Evolutionary conservation across 192 early-diverging fungal genomes (phyloP).

Genomic region (Geranomyces variabilis): DNA sequence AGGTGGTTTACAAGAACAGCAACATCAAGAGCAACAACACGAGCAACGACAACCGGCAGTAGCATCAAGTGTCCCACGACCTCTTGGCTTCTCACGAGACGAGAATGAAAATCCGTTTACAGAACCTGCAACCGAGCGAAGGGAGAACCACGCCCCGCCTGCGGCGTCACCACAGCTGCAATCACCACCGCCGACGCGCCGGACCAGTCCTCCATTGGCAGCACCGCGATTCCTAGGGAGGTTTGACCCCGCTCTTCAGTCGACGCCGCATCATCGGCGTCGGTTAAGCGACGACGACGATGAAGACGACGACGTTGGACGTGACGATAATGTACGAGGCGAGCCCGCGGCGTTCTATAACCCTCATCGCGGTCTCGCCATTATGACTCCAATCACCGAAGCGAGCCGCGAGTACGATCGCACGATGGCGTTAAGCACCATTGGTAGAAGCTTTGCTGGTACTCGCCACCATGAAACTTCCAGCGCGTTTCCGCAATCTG

Average conservation of each 20-base stretch:
- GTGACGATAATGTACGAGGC: not conserved
- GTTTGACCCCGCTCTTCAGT: not conserved
- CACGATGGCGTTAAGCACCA: constrained; percentile 41
- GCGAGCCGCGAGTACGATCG: constrained; percentile 22
- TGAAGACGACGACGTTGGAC: not conserved
- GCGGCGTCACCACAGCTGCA: not conserved
- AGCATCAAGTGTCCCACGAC: not conserved
- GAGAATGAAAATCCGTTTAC: not conserved
- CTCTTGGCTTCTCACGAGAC: not conserved
- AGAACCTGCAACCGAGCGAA: not conserved
- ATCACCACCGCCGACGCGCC: not conserved
- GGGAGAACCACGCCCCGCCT: too few relatives aligned
- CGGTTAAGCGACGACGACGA: not conserved
- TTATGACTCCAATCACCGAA: constrained; percentile 55
- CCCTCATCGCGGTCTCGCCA: not conserved
- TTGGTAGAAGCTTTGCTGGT: constrained; percentile 19
- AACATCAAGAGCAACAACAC: not conserved
- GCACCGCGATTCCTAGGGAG: not conserved
- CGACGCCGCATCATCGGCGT: not conserved
- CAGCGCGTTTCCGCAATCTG: not conserved
- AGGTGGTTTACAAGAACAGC: not conserved
- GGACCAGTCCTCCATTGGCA: too few relatives aligned
- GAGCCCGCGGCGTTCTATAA: too few relatives aligned
- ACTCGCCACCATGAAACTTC: not conserved
- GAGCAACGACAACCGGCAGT: not conserved